Evolutionary conservation across 768 basidiomycete genomes (phyloP), one percentile per base, ranked within the genome.

Genomic region (Tricholoma sp.): DNA sequence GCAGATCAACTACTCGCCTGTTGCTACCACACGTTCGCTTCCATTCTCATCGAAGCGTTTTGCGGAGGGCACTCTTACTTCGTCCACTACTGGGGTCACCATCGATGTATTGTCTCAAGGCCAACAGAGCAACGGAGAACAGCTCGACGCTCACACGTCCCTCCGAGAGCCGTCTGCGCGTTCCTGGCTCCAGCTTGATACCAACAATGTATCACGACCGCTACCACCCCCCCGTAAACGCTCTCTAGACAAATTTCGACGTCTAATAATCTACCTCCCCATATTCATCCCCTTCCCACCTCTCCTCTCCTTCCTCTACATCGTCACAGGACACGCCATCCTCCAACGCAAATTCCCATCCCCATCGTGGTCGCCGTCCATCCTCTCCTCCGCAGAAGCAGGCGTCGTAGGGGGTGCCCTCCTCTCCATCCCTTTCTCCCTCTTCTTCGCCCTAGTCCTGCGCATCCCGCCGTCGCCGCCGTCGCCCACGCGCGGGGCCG

Each of bases 231-330:
- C n/a, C 15, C 37, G 37, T 6, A 39, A n/a, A 39, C 6, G 13
- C n/a, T 36, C 41, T 4, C 24, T 24, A 2, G 24, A 24, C 2
- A 61, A 55, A 53, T 49, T 52, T 39, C 45, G 58, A 2, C 52
- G 33, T 4, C 32, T 52, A 31, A 24, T 24, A 24, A n/a, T 60
- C 15, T 53, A 70, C 1, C 58, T 68, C 1, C 9, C 65, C 12
- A 55, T 67, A 0, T 75, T 74, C 58, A 65, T 74, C 4, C 72
- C 72, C 0, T 31, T 74, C 4, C 72, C 74, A 6, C 71, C 72
- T 3, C 52, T 73, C 3, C 55, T 75, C 11, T 66, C 72, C 5
- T 54, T 72, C 12, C 49, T 70, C 0, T 73, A 72, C 56, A 34
- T 72, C 18, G 54, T 65, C 1, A 57, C 65, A 2, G 74, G 74